A percentile compares a stretch with the other conserved stretches of the same genome.
These are phyloP conservation scores for Boletus insuetus DNA, from an alignment of 768 basidiomycete genomes.

Conservation along the genomic window DNA sequence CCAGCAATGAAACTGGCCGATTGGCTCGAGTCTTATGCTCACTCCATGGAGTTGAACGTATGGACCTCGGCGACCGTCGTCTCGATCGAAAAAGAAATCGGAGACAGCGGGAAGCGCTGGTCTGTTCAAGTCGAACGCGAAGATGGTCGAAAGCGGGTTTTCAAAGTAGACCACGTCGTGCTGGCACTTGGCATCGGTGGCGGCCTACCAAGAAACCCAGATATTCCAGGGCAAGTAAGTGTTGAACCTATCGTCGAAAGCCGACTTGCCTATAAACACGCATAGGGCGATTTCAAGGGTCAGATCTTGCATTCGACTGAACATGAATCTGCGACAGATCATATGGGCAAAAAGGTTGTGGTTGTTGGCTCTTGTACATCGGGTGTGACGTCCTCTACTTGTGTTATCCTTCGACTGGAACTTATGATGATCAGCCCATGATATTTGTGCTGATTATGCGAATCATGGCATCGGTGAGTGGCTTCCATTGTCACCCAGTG, in stretches of 20 bases:
- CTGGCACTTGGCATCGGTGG: slow-evolving; percentile 50
- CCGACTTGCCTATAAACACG: not conserved
- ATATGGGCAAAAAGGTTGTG: slow-evolving; percentile 66
- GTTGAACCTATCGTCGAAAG: not conserved
- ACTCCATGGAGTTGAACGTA: slow-evolving; percentile 57
- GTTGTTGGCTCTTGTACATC: slow-evolving; percentile 69
- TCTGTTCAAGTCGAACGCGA: slow-evolving; percentile 37
- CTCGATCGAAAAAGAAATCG: slow-evolving; percentile 25
- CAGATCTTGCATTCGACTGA: slow-evolving; percentile 55
- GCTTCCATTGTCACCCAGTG: not conserved
- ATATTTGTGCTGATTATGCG: slow-evolving; percentile 47
- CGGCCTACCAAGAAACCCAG: slow-evolving; percentile 42
- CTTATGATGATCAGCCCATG: slow-evolving; percentile 38
- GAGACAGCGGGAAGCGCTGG: slow-evolving; percentile 41
- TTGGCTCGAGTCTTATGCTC: slow-evolving; percentile 66
- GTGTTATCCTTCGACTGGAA: not conserved
- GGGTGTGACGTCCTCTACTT: slow-evolving; percentile 33
- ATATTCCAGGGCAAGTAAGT: slow-evolving; percentile 43
- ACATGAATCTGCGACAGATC: slow-evolving; percentile 54
- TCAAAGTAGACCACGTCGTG: slow-evolving; percentile 49
- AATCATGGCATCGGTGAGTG: slow-evolving; percentile 44
- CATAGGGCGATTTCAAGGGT: slow-evolving; percentile 59
- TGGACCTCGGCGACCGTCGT: slow-evolving; percentile 50
- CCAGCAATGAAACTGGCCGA: slow-evolving; percentile 59
- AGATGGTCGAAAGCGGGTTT: slow-evolving; percentile 35